These are phyloP conservation scores for Alternaria brassicicola DNA, from an alignment of 2,329 filamentous ascomycete species.

Conservation along the genomic window DNA sequence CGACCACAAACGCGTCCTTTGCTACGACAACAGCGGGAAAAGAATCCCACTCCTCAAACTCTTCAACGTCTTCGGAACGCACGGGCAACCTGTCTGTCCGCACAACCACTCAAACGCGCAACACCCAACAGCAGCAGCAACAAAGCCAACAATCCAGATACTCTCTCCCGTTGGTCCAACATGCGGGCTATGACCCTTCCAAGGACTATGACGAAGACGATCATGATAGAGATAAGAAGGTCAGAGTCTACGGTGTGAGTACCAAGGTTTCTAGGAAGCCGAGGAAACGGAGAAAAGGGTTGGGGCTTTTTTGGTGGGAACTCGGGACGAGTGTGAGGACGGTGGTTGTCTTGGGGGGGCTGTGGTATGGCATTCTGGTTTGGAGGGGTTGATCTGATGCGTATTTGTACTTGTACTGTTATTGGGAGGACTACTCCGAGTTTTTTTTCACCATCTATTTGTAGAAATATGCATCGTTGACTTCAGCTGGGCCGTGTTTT, in stretches of 20 bases:
- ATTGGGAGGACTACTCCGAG: no score
- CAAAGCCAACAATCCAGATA: constrained; percentile 30
- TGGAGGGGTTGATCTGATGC: constrained; percentile 61
- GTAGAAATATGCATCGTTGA: not conserved
- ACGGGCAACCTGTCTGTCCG: constrained; percentile 34
- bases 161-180: constrained; percentile 47
- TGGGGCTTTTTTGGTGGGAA: constrained; percentile 63
- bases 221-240: constrained; percentile 12
- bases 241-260: constrained; percentile 35
- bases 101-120: constrained; percentile 43
- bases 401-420: no score
- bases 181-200: constrained; percentile 50
- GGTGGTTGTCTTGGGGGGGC: constrained; percentile 67
- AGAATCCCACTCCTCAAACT: constrained; percentile 39
- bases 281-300: constrained; percentile 46
- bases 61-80: constrained; percentile 36
- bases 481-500: not conserved
- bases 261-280: constrained; percentile 33
- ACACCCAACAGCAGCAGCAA: constrained; percentile 47
- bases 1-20: constrained; percentile 15
- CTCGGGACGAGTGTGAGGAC: constrained; percentile 66
- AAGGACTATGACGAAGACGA: constrained; percentile 18
- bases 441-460: no score
- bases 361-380: constrained; percentile 71
- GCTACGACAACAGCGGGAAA: constrained; percentile 29